Percentiles rank a stretch among this genome's conserved stretches.
These are phyloP conservation scores for Kwoniella pini DNA, from an alignment of 768 basidiomycete genomes.

Conservation along the genomic window DNA sequence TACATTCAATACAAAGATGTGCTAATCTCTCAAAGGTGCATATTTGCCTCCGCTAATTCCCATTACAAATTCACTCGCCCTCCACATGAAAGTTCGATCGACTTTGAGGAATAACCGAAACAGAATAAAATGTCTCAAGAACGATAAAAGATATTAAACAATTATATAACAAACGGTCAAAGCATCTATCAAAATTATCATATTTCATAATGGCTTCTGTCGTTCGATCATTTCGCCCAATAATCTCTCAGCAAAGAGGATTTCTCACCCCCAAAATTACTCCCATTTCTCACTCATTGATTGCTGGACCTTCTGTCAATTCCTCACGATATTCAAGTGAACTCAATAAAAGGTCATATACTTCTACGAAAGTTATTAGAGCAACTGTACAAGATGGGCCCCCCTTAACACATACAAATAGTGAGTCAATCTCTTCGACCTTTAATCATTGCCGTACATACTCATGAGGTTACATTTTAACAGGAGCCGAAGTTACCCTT, in stretches of 20 bases:
- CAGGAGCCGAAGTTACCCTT: conserved; percentile 82
- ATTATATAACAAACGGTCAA: no score
- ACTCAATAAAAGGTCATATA: conserved; percentile 8
- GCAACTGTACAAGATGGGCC: conserved; percentile 43
- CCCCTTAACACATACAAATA: conserved; percentile 46
- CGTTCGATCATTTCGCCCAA: conserved; percentile 7
- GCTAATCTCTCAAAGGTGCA: no score
- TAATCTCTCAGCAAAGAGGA: not conserved
- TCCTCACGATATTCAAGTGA: not conserved
- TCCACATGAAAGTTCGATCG: no score
- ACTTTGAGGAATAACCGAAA: no score
- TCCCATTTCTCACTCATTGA: not conserved
- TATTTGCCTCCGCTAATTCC: no score
- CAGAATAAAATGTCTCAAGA: not conserved
- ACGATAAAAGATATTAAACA: not conserved
- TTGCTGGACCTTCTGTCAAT: not conserved
- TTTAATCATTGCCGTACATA: no score
- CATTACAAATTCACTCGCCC: no score
- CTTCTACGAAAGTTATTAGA: not conserved
- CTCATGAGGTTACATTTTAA: no score
- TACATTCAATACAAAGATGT: no score
- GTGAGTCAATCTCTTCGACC: conserved; percentile 22
- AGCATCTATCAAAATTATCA: no score
- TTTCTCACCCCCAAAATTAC: not conserved
- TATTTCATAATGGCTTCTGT: conserved; percentile 7